Base-by-base conservation (phyloP, 345 rosid species). In the Linum usitatissimum region DNA sequence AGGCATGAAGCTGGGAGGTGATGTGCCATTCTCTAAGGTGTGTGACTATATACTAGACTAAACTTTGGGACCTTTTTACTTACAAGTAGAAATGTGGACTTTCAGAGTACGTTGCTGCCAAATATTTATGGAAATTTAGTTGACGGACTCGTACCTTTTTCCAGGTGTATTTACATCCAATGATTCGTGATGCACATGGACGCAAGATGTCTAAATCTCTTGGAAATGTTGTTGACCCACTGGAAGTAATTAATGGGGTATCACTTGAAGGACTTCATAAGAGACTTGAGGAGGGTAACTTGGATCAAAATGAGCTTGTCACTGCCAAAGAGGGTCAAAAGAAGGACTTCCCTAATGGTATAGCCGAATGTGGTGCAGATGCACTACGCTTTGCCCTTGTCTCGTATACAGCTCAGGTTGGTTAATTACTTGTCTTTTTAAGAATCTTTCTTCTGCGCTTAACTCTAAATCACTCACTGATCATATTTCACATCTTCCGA, bases 311-410 rank as follows among this genome's bases (percentile, higher is more conserved):
- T 38, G 96, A 90, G 72, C 64, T 90, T 30, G 72, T 39, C 64
- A 70, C 75, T 66, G 99, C 97, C n/a, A 93, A 86, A 79, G 79
- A 65, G 38, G 99, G 95, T 56, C 96, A 86, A 75, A 70, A 61
- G 73, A 81, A 76, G 65, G 96, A 93, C 66, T 93, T 87, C 60
- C 97, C 97, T 53, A 76, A 79, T 80, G 99, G 97, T 68, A 90
- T 93, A 39, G 61, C 96, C 68, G 97, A 93, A 82, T 93, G 99
- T 72, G 99, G 99, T 42, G 80, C 99, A 19, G 99, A 93, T 64
- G 99, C 97, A 65, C 97, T 93, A 49, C 94, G 97, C 34, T 93
- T 93, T 81, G 96, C 99, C 0, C 99, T 93, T 17, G 83, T 93
- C 66, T 79, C 90, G 17, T 93, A 93, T 79, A 87, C 96, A 6